Evolutionary conservation across 176 grass and related monocot genomes (phyloP), one percentile per base, ranked within the genome.

Genomic region (Pontederia crassipes): DNA sequence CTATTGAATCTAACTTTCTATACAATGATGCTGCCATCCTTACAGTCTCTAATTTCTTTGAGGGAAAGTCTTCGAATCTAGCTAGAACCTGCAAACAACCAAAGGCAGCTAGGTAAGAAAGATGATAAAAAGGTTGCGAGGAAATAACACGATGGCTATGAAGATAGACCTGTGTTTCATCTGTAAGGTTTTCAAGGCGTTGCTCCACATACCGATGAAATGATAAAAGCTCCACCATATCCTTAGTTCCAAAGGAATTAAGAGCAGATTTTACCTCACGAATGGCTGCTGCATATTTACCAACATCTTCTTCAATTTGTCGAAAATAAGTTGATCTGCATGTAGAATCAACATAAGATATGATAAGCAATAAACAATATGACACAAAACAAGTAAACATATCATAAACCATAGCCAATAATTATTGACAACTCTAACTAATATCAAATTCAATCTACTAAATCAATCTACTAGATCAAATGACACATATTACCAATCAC

Each of bases 21-120:
- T 81, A 66, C 20, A 84, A 70, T 49, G 70, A 74, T 8, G 77
- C 81, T 13, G 74, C 81, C 81, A 78, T 81, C 56, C 77, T 77
- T 64, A 89, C 9, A 12, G 61, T 63, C 61, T 84, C 86, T 45
- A 89, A 70, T 46, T 84, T 89, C 68, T 81, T 89, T 9, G 28
- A 81, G 11, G 85, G 85, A 65, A 89, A 84, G 14, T 65, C 70
- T 74, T 81, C 86, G 49, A 89, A 89, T 59, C 74, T 89, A 40
- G 81, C 70, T 46, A 89, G 16, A 10, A 89, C 86, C 86, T 89
- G 59, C 49, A 69, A 52, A 8, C 47, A 11, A 28, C 12, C 8
- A 55, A 52, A 75, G 6, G 0, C 32, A 40, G 2, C 32, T 40
- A 40, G 2, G 32, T 40, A 40, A 24, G 20, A 24, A 40, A 40